These are phyloP conservation scores for Mycocentrospora acerina DNA, from an alignment of 2,329 filamentous ascomycete genomes.

Conservation along the genomic window DNA sequence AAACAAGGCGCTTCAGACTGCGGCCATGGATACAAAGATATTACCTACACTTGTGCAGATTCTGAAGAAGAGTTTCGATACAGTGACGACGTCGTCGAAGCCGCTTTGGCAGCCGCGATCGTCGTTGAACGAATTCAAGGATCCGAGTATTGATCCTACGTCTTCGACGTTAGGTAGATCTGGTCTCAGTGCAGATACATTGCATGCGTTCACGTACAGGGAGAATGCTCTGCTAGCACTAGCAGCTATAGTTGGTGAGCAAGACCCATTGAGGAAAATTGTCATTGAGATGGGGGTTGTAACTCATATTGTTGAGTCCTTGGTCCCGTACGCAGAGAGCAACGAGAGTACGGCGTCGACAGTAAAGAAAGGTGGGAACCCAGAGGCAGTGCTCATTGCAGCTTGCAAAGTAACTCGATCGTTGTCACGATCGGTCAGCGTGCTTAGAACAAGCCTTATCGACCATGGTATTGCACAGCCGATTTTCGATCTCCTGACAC, in stretches of 20 bases:
- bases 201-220: conserved; percentile 73
- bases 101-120: conserved; percentile 57
- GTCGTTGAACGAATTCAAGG: conserved; percentile 22
- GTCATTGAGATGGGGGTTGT: conserved; percentile 82
- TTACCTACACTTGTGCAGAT: conserved; percentile 64
- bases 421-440: conserved; percentile 79
- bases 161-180: conserved; percentile 37
- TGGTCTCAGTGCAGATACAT: conserved; percentile 51
- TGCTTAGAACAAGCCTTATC: conserved; percentile 81
- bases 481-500: conserved; percentile 72
- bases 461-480: conserved; percentile 81
- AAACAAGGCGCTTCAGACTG: conserved; percentile 75
- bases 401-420: conserved; percentile 81
- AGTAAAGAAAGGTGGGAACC: conserved; percentile 69
- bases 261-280: conserved; percentile 79
- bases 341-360: conserved; percentile 33
- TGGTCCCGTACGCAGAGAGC: conserved; percentile 61
- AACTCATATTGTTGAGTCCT: conserved; percentile 78
- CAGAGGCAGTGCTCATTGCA: conserved; percentile 75
- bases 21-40: conserved; percentile 71
- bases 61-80: conserved; percentile 67
- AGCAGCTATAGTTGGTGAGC: conserved; percentile 76
- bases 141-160: conserved; percentile 29
- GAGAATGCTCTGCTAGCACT: conserved; percentile 77
- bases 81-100: conserved; percentile 50